Conservation (phyloP, 768 basidiomycete genomes). For the Mycena rebaudengoi region DNA sequence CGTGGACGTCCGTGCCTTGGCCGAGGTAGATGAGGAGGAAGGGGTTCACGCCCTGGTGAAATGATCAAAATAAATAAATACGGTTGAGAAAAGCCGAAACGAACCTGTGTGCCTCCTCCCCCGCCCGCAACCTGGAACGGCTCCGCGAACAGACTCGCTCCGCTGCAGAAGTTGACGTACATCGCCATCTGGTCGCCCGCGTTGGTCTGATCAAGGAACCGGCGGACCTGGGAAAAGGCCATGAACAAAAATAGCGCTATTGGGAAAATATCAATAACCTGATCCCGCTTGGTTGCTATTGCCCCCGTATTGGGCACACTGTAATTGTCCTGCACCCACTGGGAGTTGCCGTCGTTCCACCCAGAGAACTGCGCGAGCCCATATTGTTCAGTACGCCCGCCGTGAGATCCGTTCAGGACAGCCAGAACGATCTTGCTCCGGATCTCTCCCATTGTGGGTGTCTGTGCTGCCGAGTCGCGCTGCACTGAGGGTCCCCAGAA, state of each 20-base stretch:
- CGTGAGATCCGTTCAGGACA: conserved; percentile 10
- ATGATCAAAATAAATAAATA: background rate
- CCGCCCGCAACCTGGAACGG: conserved; percentile 19
- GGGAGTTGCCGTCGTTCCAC: conserved; percentile 23
- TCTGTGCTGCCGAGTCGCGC: conserved; percentile 1
- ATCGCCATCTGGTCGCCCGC: conserved; percentile 12
- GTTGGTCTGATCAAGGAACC: conserved; percentile 23
- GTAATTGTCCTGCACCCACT: conserved; percentile 25
- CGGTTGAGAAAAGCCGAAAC: background rate
- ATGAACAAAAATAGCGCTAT: background rate
- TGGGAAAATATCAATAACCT: conserved; percentile 11
- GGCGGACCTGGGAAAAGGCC: conserved; percentile 16
- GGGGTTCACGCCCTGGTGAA: conserved; percentile 15
- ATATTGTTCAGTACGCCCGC: conserved; percentile 14
- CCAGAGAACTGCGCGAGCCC: conserved; percentile 23
- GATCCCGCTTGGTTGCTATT: conserved; percentile 25
- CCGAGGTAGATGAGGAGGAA: conserved; percentile 24
- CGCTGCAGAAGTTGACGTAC: conserved; percentile 25
- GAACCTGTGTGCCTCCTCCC: conserved; percentile 1
- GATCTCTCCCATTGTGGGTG: conserved; percentile 7
- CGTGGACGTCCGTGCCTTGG: conserved; percentile 23
- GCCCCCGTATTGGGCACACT: conserved; percentile 16
- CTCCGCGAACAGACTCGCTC: conserved; percentile 10
- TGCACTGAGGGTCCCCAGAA: conserved; percentile 7
- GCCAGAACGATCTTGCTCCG: conserved; percentile 20